Conservation (phyloP, 768 basidiomycete species). For the Pseudohyphozyma bogoriensis region DNA sequence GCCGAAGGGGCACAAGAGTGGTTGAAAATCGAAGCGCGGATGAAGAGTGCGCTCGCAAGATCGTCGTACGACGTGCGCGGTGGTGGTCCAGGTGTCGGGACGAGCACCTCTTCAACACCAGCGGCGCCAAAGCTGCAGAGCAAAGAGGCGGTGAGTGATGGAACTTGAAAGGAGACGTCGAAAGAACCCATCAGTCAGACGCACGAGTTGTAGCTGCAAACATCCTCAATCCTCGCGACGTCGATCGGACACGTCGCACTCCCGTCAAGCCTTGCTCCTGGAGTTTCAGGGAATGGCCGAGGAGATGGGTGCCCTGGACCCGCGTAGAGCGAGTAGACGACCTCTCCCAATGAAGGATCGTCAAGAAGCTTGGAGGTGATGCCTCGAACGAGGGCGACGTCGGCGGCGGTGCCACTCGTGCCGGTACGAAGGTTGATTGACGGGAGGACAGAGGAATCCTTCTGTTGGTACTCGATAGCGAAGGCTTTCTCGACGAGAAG, state of each 20-base stretch:
- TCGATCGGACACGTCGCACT: background rate
- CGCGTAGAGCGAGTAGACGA: conserved; percentile 1
- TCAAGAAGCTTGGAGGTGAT: background rate
- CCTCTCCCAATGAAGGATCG: background rate
- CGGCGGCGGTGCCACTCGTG: too few relatives aligned
- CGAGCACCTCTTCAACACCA: too few relatives aligned
- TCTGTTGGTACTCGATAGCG: conserved; percentile 62
- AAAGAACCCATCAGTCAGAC: background rate
- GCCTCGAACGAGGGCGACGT: background rate
- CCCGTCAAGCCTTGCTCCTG: background rate
- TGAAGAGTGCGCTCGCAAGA: conserved; percentile 27
- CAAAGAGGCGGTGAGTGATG: too few relatives aligned
- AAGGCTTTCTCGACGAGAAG: conserved; percentile 42
- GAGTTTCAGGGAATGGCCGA: too few relatives aligned
- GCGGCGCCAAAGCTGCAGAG: background rate
- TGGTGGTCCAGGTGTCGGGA: too few relatives aligned
- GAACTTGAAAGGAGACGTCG: too few relatives aligned
- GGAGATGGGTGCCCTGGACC: too few relatives aligned
- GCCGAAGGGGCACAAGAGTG: conserved; percentile 37
- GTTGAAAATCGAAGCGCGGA: conserved; percentile 38
- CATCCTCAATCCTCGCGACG: background rate
- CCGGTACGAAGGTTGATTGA: background rate
- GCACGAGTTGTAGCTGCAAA: background rate
- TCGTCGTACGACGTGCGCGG: too few relatives aligned
- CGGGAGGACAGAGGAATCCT: too few relatives aligned